Base-by-base conservation (phyloP, 371 early-diverging fungal genomes). In the Blakeslea trispora region DNA sequence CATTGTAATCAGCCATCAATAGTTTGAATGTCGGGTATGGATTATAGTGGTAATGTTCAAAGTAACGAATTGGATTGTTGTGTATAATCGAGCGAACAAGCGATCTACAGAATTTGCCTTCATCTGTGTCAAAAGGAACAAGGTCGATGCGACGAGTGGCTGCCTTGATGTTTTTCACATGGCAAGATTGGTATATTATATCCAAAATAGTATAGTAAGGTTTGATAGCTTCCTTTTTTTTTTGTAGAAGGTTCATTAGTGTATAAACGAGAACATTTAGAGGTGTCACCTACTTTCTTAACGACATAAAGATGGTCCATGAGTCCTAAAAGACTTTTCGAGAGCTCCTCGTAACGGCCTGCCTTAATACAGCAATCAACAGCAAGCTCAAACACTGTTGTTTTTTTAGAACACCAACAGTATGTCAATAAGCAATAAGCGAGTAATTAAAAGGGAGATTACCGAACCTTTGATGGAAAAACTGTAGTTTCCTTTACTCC, bases 341-440 rank as follows among this genome's bases (percentile, higher is more conserved):
- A 43, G 0, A 68, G 23, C 31, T 68, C 68, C 18, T 59, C 53
- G 42, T 52, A 37, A 8, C 55, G 55, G 4, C 45, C 35, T n/a
- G 63, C 68, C 32, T 57, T 55, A 8, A 63, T 44, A 37, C 46
- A 37, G n/a, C 46, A 28, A 13, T 52, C 40, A 1, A 57, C 41
- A 7, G 68, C 63, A 7, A 43, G 34, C 37, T 68, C 60, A 40
- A 58, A 68, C 0, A 63, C 68, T 62, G 28, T 5, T n/a, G n/a
- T n/a, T n/a, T n/a, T 28, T 28, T 7, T 7, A 28, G 28, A 28
- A 28, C 28, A 28, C 28, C 28, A 28, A 28, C 3, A 40, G 17
- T 11, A 17, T 17, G 13, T 40, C 28, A 28, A 28, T 28, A 28
- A 3, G 7, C 7, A 28, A 5, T 19, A 0, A 8, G 17, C 34